These are phyloP conservation scores for Stropharia rugosoannulata DNA, from an alignment of 768 basidiomycete genomes.

Conservation along the genomic window DNA sequence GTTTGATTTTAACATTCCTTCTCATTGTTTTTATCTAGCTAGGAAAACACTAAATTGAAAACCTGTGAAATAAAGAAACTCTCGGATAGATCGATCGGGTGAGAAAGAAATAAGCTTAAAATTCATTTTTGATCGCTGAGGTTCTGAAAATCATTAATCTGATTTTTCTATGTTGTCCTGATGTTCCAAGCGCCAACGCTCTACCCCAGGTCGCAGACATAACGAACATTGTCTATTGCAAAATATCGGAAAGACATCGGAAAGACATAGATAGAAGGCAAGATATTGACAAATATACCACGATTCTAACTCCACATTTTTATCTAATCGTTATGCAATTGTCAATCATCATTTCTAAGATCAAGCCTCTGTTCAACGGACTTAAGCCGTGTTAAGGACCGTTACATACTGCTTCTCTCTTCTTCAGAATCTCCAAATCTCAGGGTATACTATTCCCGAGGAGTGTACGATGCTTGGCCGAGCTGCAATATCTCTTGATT, in stretches of 20 bases:
- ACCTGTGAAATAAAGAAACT: not conserved
- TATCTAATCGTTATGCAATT: not conserved
- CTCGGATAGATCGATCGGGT: constrained; percentile 23
- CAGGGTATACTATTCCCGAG: constrained; percentile 8
- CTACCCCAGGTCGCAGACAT: too few relatives aligned
- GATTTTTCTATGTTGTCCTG: not conserved
- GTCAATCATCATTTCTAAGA: not conserved
- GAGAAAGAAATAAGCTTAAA: constrained; percentile 31
- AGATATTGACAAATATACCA: too few relatives aligned
- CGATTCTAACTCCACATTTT: not conserved
- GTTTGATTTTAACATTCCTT: too few relatives aligned
- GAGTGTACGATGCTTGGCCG: constrained; percentile 6
- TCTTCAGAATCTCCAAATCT: constrained; percentile 13
- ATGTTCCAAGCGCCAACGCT: not conserved
- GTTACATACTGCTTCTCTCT: constrained; percentile 28
- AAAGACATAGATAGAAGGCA: too few relatives aligned
- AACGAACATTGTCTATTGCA: too few relatives aligned
- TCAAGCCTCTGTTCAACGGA: constrained; percentile 23
- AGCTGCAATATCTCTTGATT: not conserved
- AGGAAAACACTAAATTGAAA: too few relatives aligned
- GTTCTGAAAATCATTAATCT: constrained; percentile 6
- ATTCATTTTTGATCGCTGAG: constrained; percentile 16
- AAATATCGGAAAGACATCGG: too few relatives aligned
- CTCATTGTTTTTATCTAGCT: too few relatives aligned
- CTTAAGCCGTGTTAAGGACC: constrained; percentile 23